Percentiles rank a stretch among this genome's conserved stretches.
Conservation (phyloP, 441 rosid species). For the Syzygium malaccense region DNA sequence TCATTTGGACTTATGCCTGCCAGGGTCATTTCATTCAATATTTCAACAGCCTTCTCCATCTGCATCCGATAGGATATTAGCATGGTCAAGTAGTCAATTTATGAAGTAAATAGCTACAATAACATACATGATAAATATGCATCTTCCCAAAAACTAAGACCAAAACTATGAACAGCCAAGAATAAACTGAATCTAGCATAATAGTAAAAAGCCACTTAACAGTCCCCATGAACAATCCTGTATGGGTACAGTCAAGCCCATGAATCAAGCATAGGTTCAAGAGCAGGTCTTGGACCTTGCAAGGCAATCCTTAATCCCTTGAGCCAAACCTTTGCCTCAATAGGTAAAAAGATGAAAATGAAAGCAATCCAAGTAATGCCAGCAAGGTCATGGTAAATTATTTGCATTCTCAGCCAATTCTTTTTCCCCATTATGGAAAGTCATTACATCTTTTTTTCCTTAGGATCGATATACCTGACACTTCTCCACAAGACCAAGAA, state of each 20-base stretch:
- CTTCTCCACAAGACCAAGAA: constrained; percentile 91
- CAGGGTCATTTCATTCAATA: constrained; percentile 78
- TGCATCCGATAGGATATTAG: constrained; percentile 18
- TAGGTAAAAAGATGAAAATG: neutral
- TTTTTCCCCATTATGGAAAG: neutral
- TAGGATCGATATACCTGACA: constrained; percentile 43
- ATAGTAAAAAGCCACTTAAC: neutral
- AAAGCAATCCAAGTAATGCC: neutral
- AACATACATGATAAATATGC: neutral
- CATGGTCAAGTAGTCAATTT: neutral
- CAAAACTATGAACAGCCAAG: neutral
- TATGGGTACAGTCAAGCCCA: neutral
- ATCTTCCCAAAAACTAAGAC: neutral
- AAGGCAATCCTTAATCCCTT: neutral
- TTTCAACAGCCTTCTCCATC: constrained; percentile 90
- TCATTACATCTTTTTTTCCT: neutral
- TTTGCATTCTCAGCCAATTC: neutral
- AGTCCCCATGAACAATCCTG: neutral
- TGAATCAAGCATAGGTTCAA: neutral
- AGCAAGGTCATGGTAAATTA: neutral
- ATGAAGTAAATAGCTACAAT: neutral
- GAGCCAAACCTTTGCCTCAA: neutral
- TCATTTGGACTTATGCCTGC: constrained; percentile 78
- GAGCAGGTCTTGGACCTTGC: neutral
- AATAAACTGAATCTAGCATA: neutral